Evolutionary conservation across 306 rosid genomes (phyloP).

Genomic region (Lathyrus aphaca): DNA sequence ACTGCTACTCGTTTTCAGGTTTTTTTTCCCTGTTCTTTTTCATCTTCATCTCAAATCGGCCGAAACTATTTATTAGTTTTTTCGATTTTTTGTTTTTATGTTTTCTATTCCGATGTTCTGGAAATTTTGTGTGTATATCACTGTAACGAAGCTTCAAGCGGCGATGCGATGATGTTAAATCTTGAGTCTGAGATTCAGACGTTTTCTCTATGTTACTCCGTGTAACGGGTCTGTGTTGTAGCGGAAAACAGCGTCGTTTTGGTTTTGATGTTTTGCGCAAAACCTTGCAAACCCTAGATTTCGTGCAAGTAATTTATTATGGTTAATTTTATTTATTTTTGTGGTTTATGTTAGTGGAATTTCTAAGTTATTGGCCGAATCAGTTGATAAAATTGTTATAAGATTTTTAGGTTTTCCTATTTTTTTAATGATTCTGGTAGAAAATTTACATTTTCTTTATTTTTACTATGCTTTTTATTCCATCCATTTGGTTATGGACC

Average conservation of each 20-base stretch:
- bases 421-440: not conserved
- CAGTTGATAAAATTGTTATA: not conserved
- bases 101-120: not conserved
- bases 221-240: not conserved
- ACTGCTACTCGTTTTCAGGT: not conserved
- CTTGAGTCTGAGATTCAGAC: not conserved
- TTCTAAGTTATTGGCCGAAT: not conserved
- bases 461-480: not conserved
- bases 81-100: not conserved
- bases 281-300: slow-evolving; percentile 33
- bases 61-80: not conserved
- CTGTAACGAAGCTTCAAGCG: not conserved
- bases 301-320: not conserved
- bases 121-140: not conserved
- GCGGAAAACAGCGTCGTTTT: not conserved
- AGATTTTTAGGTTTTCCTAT: not conserved
- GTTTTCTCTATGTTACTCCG: not conserved
- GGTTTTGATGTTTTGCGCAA: not conserved
- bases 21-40: not conserved
- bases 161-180: not conserved
- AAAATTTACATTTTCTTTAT: not conserved
- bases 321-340: not conserved
- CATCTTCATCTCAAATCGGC: not conserved
- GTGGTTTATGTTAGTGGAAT: not conserved
- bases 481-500: not conserved